A percentile compares a stretch with the other conserved stretches of the same genome.
Conservation (phyloP, 352 stramenopile species). For the Phytophthora macrochlamydospora region DNA sequence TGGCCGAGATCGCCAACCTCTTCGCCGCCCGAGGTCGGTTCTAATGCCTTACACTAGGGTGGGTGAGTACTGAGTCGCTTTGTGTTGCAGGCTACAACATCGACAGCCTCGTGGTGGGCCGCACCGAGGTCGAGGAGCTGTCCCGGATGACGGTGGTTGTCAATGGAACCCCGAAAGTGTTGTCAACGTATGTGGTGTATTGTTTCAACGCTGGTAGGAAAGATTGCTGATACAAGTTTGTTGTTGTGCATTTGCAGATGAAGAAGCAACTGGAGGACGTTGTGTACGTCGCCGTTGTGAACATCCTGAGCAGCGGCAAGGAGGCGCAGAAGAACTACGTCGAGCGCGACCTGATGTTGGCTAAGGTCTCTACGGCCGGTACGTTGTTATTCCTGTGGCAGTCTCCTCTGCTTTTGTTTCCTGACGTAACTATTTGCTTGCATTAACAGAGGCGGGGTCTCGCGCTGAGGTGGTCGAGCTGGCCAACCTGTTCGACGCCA, state of each 20-base stretch:
- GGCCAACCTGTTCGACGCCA: constrained; percentile 85
- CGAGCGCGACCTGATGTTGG: constrained; percentile 88
- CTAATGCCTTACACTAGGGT: neutral
- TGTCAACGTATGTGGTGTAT: constrained; percentile 55
- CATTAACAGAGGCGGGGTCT: constrained; percentile 52
- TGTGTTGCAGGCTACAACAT: constrained; percentile 79
- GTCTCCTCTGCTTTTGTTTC: constrained; percentile 1
- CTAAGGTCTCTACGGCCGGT: constrained; percentile 83
- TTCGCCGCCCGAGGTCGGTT: constrained; percentile 73
- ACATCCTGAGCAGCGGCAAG: constrained; percentile 78
- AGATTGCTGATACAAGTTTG: constrained; percentile 5
- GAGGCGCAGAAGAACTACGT: constrained; percentile 81
- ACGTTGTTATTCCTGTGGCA: constrained; percentile 20
- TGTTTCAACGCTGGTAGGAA: neutral
- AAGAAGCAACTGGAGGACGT: constrained; percentile 90
- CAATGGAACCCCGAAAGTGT: constrained; percentile 81
- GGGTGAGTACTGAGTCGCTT: constrained; percentile 1
- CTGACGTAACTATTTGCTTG: constrained; percentile 14
- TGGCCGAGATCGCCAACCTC: constrained; percentile 87
- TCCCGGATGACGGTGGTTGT: constrained; percentile 88
- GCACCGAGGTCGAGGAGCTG: constrained; percentile 85
- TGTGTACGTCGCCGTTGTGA: constrained; percentile 86
- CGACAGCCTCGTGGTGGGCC: constrained; percentile 85
- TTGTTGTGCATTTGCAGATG: constrained; percentile 53
- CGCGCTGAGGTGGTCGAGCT: constrained; percentile 82